A percentile compares a stretch with the other conserved stretches of the same genome.
These are phyloP conservation scores for Fomitopsis pulvina DNA, from an alignment of 768 basidiomycete genomes.

Conservation along the genomic window DNA sequence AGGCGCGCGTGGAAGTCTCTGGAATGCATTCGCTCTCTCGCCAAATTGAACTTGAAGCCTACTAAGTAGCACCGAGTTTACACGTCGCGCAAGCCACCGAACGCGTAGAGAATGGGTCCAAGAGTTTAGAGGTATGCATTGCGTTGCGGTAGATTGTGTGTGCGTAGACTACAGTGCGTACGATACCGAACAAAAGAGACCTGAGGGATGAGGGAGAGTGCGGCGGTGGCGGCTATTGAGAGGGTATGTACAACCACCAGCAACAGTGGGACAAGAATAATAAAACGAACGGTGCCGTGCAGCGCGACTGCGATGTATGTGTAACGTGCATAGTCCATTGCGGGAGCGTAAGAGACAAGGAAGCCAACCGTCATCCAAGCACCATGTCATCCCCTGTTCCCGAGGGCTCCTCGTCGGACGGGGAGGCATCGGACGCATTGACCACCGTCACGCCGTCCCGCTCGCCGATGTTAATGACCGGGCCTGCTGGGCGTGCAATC, in stretches of 20 bases:
- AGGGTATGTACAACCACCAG: not conserved
- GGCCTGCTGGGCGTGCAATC: not conserved
- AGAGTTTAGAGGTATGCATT: conserved; percentile 1
- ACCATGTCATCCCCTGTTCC: conserved; percentile 2
- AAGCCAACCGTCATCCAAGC: not conserved
- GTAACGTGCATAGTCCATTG: not conserved
- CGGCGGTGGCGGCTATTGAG: not conserved
- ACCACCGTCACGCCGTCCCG: not conserved
- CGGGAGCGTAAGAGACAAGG: not conserved
- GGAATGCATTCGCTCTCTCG: not conserved
- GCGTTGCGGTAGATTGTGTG: conserved; percentile 3
- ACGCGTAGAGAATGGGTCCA: no score
- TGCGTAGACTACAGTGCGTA: conserved; percentile 3
- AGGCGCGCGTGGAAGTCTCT: conserved; percentile 1
- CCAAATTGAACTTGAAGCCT: not conserved
- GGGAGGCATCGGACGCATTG: not conserved
- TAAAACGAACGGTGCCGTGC: not conserved
- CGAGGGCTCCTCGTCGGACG: not conserved
- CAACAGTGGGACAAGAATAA: conserved; percentile 1
- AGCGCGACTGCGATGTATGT: not conserved
- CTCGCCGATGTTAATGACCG: not conserved
- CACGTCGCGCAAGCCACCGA: no score
- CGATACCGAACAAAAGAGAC: not conserved
- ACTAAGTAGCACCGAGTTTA: no score
- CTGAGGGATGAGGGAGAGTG: not conserved